Evolutionary conservation across 2,329 filamentous ascomycete species (phyloP).

Genomic region (Lasiodiplodia gonubiensis): DNA sequence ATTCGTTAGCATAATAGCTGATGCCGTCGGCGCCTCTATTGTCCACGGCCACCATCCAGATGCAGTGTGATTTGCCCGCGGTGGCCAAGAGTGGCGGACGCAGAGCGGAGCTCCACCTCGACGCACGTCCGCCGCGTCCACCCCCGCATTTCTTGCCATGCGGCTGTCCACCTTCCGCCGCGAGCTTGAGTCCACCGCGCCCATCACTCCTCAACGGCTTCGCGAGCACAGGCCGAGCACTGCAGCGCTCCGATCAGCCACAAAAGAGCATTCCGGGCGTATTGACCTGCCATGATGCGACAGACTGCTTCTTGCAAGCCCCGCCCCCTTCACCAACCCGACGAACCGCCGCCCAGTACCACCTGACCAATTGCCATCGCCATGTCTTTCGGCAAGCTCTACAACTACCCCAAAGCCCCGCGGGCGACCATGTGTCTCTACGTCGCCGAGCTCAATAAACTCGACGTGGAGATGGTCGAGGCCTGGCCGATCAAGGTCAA

Average conservation of each 20-base stretch:
- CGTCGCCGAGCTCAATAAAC: conserved; percentile 33
- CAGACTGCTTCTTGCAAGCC: no score
- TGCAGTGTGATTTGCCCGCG: background rate
- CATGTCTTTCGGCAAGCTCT: conserved; percentile 10
- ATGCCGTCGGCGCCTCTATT: no score
- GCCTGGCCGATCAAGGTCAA: conserved; percentile 33
- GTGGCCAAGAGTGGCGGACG: background rate
- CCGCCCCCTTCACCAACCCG: background rate
- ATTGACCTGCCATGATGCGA: background rate
- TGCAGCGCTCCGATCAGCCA: background rate
- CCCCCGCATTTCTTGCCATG: background rate
- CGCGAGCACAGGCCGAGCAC: background rate
- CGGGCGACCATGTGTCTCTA: conserved; percentile 33
- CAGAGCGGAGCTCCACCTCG: conserved; percentile 6
- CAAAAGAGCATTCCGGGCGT: background rate
- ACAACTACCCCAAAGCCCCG: conserved; percentile 20
- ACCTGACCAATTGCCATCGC: background rate
- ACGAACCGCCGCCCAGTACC: no score
- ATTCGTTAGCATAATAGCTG: no score
- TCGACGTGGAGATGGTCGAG: conserved; percentile 38
- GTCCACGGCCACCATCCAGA: background rate
- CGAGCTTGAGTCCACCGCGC: no score
- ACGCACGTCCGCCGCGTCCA: background rate
- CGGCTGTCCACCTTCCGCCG: background rate
- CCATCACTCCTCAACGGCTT: background rate